Conservation (phyloP, 768 basidiomycete genomes). For the Dentipellis sp. region DNA sequence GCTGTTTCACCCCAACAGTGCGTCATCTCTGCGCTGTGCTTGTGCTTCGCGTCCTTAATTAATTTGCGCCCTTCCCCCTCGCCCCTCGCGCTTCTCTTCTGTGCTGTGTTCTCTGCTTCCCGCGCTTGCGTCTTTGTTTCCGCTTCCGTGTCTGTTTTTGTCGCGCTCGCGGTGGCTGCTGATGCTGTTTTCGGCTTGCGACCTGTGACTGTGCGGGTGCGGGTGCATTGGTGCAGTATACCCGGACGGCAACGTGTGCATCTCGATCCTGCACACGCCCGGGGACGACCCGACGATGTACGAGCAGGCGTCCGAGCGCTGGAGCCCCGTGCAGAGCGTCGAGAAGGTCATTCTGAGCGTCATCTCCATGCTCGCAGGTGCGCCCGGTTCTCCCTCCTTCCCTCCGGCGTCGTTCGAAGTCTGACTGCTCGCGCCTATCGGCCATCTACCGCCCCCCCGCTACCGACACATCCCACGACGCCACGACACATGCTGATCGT, state of each 20-base stretch:
- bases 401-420: not conserved
- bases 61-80: too few relatives aligned
- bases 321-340: conserved; percentile 98
- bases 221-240: conserved; percentile 54
- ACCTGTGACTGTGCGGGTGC: too few relatives aligned
- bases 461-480: not conserved
- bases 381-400: conserved; percentile 14
- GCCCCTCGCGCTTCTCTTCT: too few relatives aligned
- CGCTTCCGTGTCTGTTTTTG: not conserved
- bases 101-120: too few relatives aligned
- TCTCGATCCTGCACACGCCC: conserved; percentile 94
- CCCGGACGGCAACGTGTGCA: conserved; percentile 93
- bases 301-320: conserved; percentile 90
- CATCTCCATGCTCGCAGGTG: conserved; percentile 93
- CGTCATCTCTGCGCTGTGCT: conserved; percentile 23
- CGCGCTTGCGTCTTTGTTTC: not conserved
- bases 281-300: conserved; percentile 90
- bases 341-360: conserved; percentile 96
- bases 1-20: conserved; percentile 95
- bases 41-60: too few relatives aligned
- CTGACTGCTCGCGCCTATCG: too few relatives aligned
- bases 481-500: not conserved
- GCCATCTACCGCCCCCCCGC: not conserved
- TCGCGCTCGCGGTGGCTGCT: not conserved
- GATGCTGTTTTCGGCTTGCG: not conserved